Percentiles rank a stretch among this genome's conserved stretches.
phyloP scores from a whole-genome alignment of 1,139 yeast genomes.

The Oligophagozyma castellii region DNA sequence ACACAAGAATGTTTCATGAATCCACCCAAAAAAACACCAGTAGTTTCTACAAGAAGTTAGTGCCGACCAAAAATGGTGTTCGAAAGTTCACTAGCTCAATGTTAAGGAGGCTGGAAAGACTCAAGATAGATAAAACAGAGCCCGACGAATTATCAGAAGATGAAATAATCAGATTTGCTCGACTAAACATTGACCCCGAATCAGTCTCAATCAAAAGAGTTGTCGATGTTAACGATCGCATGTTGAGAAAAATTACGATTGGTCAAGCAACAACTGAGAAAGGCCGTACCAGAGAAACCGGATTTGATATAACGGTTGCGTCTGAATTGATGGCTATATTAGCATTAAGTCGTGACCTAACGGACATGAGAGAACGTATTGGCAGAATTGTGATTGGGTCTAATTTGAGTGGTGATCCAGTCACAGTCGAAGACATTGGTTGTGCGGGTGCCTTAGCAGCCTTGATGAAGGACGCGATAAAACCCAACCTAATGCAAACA shows the following conservation, averaged over 20 bases:
- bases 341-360: slow-evolving; percentile 72
- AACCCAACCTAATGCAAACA: slow-evolving; percentile 96
- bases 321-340: slow-evolving; percentile 96
- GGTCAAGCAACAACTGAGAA: slow-evolving; percentile 94
- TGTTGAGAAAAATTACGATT: slow-evolving; percentile 78
- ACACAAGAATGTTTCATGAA: slow-evolving; percentile 96
- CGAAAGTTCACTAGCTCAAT: slow-evolving; percentile 70
- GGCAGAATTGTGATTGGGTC: slow-evolving; percentile 89
- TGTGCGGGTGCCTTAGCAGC: slow-evolving; percentile 97
- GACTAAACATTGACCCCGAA: slow-evolving; percentile 86
- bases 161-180: slow-evolving; percentile 62
- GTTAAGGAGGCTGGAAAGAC: slow-evolving; percentile 63
- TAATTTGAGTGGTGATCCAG: slow-evolving; percentile 68
- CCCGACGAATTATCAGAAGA: slow-evolving; percentile 74
- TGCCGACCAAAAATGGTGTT: slow-evolving; percentile 73
- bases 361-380: slow-evolving; percentile 80
- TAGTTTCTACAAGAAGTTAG: slow-evolving; percentile 73
- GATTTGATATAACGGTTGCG: slow-evolving; percentile 94
- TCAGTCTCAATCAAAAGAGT: slow-evolving; percentile 96
- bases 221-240: slow-evolving; percentile 91
- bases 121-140: slow-evolving; percentile 69
- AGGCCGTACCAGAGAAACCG: slow-evolving; percentile 79
- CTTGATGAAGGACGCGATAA: slow-evolving; percentile 87
- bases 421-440: slow-evolving; percentile 93
- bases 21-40: slow-evolving; percentile 72